These are phyloP conservation scores for Caryocar brasiliense DNA, from an alignment of 441 rosid species.

Conservation along the genomic window DNA sequence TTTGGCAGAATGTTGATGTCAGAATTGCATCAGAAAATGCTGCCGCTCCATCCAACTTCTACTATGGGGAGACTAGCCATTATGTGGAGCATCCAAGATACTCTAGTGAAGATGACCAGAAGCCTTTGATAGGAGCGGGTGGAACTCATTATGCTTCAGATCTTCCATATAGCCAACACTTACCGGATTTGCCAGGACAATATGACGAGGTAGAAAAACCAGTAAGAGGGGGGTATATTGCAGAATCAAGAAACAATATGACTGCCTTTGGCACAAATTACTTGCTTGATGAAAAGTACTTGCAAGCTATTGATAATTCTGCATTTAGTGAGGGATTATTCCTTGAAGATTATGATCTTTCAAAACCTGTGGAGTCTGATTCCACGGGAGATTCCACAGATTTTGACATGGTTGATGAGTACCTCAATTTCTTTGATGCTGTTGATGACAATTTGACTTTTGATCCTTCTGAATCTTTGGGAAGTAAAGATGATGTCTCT, in stretches of 20 bases:
- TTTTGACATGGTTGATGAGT: constrained; percentile 59
- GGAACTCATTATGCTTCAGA: constrained; percentile 22
- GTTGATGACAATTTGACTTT: constrained; percentile 35
- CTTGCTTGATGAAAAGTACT: constrained; percentile 40
- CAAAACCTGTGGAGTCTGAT: constrained; percentile 26
- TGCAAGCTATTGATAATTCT: constrained; percentile 36
- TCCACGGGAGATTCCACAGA: constrained; percentile 31
- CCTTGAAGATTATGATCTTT: constrained; percentile 64
- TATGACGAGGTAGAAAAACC: constrained; percentile 24
- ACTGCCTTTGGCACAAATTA: constrained; percentile 23
- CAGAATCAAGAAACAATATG: constrained; percentile 30
- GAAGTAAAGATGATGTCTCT: constrained; percentile 20
- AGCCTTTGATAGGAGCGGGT: constrained; percentile 27
- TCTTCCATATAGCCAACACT: constrained; percentile 29
- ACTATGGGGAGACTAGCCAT: constrained; percentile 55
- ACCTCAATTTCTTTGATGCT: constrained; percentile 55
- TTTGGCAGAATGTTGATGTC: constrained; percentile 38
- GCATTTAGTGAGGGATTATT: constrained; percentile 38
- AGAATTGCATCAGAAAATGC: constrained; percentile 30
- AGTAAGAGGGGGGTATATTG: constrained; percentile 31
- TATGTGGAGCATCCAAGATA: constrained; percentile 32
- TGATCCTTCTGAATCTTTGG: constrained; percentile 46
- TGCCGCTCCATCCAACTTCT: constrained; percentile 26
- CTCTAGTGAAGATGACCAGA: constrained; percentile 32
- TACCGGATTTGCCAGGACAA: constrained; percentile 31